Conservation (phyloP, 805 yeast genomes). For the Yamadazyma ubonensis region DNA sequence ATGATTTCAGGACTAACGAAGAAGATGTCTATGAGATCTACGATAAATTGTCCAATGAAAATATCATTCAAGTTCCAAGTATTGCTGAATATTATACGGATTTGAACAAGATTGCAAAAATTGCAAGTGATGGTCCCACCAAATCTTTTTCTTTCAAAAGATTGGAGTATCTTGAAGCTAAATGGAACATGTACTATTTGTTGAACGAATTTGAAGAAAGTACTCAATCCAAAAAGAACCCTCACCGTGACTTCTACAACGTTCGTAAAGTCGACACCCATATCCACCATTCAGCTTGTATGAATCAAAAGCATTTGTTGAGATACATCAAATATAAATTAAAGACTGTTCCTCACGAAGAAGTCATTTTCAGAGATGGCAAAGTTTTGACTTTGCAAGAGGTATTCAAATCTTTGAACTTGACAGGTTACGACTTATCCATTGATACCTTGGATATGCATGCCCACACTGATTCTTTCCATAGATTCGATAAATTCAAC, state of each 20-base stretch:
- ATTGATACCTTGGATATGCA: constrained; percentile 99
- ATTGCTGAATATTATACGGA: constrained; percentile 84
- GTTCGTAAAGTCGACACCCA: constrained; percentile 97
- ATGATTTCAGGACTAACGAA: constrained; percentile 47
- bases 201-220: constrained; percentile 92
- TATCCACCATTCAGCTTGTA: constrained; percentile 98
- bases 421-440: constrained; percentile 91
- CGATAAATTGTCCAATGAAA: constrained; percentile 23
- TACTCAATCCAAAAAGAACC: constrained; percentile 84
- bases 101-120: constrained; percentile 65
- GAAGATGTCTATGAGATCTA: constrained; percentile 72
- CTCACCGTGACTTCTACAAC: constrained; percentile 96
- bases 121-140: constrained; percentile 93
- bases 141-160: constrained; percentile 95
- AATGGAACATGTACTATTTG: constrained; percentile 88
- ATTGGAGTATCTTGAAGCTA: constrained; percentile 90
- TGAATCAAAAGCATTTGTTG: constrained; percentile 95
- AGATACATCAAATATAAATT: constrained; percentile 94
- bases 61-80: constrained; percentile 67
- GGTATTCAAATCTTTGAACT: constrained; percentile 85
- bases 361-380: constrained; percentile 92
- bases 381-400: constrained; percentile 80
- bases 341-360: constrained; percentile 81
- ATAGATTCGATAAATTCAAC: constrained; percentile 95
- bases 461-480: constrained; percentile 97